These are phyloP conservation scores for Candida namnaoensis DNA, from an alignment of 805 yeast genomes.

Conservation along the genomic window DNA sequence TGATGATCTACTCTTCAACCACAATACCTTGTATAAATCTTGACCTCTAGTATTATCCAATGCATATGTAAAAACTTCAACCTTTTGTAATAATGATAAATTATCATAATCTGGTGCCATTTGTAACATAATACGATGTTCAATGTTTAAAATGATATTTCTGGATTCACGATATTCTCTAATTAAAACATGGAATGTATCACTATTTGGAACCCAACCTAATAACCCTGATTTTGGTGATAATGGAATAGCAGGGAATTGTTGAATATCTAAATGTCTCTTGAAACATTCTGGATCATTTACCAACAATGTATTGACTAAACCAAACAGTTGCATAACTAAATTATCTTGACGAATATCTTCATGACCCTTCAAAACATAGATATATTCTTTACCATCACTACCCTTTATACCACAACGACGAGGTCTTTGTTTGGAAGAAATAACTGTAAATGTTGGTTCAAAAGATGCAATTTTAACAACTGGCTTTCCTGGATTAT, in stretches of 20 bases:
- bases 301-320: slow-evolving; percentile 82
- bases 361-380: slow-evolving; percentile 87
- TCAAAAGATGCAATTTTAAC: slow-evolving; percentile 69
- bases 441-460: slow-evolving; percentile 75
- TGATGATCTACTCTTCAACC: slow-evolving; percentile 93
- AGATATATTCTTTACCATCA: slow-evolving; percentile 87
- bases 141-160: slow-evolving; percentile 82
- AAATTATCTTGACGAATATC: slow-evolving; percentile 95
- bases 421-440: slow-evolving; percentile 95
- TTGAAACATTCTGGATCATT: slow-evolving; percentile 95
- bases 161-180: slow-evolving; percentile 89
- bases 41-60: slow-evolving; percentile 93
- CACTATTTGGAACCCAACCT: slow-evolving; percentile 97
- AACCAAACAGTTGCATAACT: slow-evolving; percentile 95
- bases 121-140: slow-evolving; percentile 91
- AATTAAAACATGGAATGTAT: slow-evolving; percentile 89
- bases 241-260: slow-evolving; percentile 87
- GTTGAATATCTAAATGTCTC: slow-evolving; percentile 88
- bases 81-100: slow-evolving; percentile 81
- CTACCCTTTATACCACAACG: slow-evolving; percentile 71
- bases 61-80: slow-evolving; percentile 95
- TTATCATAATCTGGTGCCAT: slow-evolving; percentile 96
- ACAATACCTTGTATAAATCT: slow-evolving; percentile 87
- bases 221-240: slow-evolving; percentile 95
- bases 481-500: slow-evolving; percentile 74